Percentiles rank a stretch among this genome's conserved stretches.
phyloP scores from a whole-genome alignment of 345 rosid genomes.

The Gossypium bickii region DNA sequence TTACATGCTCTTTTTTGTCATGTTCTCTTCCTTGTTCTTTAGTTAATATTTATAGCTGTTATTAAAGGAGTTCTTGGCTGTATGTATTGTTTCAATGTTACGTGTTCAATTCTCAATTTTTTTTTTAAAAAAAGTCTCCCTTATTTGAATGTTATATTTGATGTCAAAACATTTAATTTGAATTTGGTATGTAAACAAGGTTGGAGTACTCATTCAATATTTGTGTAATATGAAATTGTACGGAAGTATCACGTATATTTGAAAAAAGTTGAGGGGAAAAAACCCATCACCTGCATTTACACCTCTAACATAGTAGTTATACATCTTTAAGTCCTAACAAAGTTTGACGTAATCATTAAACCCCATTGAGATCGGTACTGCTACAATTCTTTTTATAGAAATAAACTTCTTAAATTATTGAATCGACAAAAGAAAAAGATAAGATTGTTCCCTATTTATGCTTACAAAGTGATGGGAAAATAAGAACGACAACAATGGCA shows the following conservation, averaged over 20 bases:
- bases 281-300: not conserved
- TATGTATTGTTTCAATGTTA: not conserved
- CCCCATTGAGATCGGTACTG: not conserved
- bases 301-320: not conserved
- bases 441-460: too few species aligned
- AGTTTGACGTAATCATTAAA: not conserved
- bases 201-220: too few species aligned
- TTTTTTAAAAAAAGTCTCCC: not conserved
- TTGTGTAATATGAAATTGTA: too few species aligned
- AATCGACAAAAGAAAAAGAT: not conserved
- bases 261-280: too few species aligned
- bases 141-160: not conserved
- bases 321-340: too few species aligned
- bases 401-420: not conserved
- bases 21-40: not conserved
- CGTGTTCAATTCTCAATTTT: not conserved
- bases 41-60: not conserved
- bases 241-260: too few species aligned
- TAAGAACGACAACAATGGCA: too few species aligned
- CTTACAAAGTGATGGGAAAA: too few species aligned
- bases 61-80: not conserved
- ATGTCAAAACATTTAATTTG: not conserved
- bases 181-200: not conserved
- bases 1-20: not conserved
- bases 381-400: not conserved